Conservation (phyloP, 352 stramenopile species). For the Phytophthora quininea region DNA sequence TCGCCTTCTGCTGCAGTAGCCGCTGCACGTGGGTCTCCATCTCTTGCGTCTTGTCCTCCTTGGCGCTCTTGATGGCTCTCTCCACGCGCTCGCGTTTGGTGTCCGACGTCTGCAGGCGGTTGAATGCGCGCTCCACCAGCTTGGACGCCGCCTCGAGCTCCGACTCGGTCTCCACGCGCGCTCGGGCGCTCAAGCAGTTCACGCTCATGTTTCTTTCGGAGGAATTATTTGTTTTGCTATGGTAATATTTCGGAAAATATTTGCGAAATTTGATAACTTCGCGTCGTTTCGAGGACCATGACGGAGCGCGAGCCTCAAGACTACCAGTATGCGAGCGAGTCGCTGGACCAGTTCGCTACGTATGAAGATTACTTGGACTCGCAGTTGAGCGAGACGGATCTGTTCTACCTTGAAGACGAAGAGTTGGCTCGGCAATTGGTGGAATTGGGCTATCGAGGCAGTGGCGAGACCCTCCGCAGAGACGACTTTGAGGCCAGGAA, state of each 20-base stretch:
- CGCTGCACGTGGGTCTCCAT: slow-evolving; percentile 64
- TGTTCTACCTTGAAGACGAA: slow-evolving; percentile 95
- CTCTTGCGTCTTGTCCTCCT: slow-evolving; percentile 41
- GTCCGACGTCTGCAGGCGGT: slow-evolving; percentile 64
- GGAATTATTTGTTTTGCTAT: background rate
- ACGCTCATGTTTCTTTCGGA: slow-evolving; percentile 47
- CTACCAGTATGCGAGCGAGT: slow-evolving; percentile 79
- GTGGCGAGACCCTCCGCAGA: slow-evolving; percentile 89
- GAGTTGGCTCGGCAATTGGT: slow-evolving; percentile 93
- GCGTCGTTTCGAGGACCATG: slow-evolving; percentile 42
- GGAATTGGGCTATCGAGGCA: slow-evolving; percentile 94
- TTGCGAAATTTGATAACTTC: background rate
- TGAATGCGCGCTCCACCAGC: slow-evolving; percentile 62
- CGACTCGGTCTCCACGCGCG: slow-evolving; percentile 57
- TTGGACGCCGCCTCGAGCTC: slow-evolving; percentile 76
- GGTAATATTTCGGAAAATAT: background rate
- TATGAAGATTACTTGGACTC: slow-evolving; percentile 96
- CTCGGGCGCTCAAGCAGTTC: slow-evolving; percentile 71
- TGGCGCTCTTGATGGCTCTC: slow-evolving; percentile 45
- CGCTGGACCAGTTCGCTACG: slow-evolving; percentile 89
- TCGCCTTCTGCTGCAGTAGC: slow-evolving; percentile 53
- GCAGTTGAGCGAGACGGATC: slow-evolving; percentile 91
- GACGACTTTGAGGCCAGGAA: slow-evolving; percentile 94
- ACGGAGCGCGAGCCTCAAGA: slow-evolving; percentile 62
- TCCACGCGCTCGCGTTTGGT: slow-evolving; percentile 44